These are phyloP conservation scores for Pseudogymnoascus sp. DNA, from an alignment of 2,329 filamentous ascomycete genomes.

Conservation along the genomic window DNA sequence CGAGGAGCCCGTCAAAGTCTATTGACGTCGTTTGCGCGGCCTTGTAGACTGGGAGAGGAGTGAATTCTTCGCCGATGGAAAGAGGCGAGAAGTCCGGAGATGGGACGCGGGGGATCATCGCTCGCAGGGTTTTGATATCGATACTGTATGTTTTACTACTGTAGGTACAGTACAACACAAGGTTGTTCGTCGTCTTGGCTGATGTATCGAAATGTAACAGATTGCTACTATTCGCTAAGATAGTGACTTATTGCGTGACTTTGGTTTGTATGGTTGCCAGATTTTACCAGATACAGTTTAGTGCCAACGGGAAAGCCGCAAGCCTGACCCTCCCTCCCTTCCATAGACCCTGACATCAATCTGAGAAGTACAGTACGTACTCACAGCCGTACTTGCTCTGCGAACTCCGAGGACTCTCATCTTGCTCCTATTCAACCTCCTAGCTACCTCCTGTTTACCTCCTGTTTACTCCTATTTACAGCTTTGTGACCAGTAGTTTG, in stretches of 20 bases:
- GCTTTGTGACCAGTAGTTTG: not conserved
- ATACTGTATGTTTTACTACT: not conserved
- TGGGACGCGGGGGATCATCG: slow-evolving; percentile 24
- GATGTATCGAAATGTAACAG: slow-evolving; percentile 7
- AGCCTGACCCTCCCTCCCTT: slow-evolving; percentile 2
- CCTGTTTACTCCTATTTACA: not conserved
- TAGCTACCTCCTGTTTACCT: not conserved
- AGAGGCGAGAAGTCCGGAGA: slow-evolving; percentile 29
- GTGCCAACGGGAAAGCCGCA: not conserved
- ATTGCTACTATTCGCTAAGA: slow-evolving; percentile 7
- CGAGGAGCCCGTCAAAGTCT: slow-evolving; percentile 68
- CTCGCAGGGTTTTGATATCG: slow-evolving; percentile 9
- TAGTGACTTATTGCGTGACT: slow-evolving; percentile 3
- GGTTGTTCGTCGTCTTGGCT: slow-evolving; percentile 6
- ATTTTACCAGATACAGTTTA: not conserved
- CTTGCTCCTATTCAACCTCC: not conserved
- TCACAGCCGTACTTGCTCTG: not conserved
- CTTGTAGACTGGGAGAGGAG: slow-evolving; percentile 55
- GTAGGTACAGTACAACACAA: not conserved
- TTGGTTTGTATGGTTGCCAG: not conserved
- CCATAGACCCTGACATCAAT: not conserved
- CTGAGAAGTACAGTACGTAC: not conserved
- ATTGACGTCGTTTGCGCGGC: slow-evolving; percentile 44
- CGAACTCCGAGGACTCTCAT: not conserved
- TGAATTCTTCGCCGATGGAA: slow-evolving; percentile 42